A percentile compares a stretch with the other conserved stretches of the same genome.
Evolutionary conservation across 768 basidiomycete genomes (phyloP).

Genomic region (Pholiota molesta): DNA sequence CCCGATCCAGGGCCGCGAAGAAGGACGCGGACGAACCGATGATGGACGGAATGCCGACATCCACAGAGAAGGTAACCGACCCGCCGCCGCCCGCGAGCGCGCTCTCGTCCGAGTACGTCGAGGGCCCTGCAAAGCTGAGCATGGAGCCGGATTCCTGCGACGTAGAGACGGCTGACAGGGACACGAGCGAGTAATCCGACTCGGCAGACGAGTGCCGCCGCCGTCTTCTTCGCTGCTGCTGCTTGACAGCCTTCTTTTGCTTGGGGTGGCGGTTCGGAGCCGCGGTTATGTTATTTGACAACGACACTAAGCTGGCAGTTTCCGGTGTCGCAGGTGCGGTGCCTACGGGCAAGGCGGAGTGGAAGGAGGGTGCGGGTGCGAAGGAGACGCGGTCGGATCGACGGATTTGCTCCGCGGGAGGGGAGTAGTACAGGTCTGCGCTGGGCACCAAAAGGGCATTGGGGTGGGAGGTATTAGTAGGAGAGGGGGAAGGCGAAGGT

Average conservation of each 20-base stretch:
- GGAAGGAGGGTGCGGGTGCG: background rate
- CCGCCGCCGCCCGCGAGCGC: background rate
- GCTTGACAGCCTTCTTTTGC: background rate
- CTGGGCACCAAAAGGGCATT: background rate
- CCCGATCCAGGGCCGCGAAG: slow-evolving; percentile 4
- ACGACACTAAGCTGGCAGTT: background rate
- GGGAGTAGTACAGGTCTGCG: background rate
- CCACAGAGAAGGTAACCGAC: no score
- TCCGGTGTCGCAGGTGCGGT: background rate
- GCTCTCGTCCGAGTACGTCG: background rate
- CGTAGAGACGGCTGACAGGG: background rate
- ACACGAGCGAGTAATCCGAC: background rate
- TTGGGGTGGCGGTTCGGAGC: background rate
- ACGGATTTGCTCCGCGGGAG: background rate
- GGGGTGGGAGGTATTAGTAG: background rate
- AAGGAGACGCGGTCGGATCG: background rate
- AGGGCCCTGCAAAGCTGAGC: background rate
- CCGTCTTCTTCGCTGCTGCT: background rate
- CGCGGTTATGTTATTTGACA: background rate
- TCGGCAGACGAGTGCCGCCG: background rate
- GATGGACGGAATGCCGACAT: background rate
- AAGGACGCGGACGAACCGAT: slow-evolving; percentile 4
- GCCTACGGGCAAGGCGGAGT: background rate
- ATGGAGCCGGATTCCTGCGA: background rate
- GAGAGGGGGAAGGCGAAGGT: background rate